These are phyloP conservation scores for Lithospermum erythrorhizon DNA, from an alignment of 257 asterid species.

Conservation along the genomic window DNA sequence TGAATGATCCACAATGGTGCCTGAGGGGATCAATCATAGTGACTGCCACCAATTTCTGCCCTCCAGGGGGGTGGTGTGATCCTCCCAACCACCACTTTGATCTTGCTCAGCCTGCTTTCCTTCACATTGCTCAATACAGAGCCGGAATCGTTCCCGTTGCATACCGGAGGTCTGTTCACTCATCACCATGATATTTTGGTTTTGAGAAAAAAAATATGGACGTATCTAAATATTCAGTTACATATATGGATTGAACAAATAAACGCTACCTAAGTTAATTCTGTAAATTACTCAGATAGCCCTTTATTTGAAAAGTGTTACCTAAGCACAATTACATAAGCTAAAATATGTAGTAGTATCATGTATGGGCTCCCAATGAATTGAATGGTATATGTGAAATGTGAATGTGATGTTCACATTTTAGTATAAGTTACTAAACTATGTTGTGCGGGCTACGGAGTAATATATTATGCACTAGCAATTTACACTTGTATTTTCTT, in stretches of 20 bases:
- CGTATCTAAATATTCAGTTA: too few species aligned
- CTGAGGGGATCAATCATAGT: neutral
- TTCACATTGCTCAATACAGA: slow-evolving; percentile 8
- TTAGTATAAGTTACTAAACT: neutral
- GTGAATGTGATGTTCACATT: neutral
- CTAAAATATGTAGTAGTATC: too few species aligned
- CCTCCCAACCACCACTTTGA: slow-evolving; percentile 6
- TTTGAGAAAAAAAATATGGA: too few species aligned
- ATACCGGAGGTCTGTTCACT: neutral
- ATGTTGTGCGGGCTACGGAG: too few species aligned
- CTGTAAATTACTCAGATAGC: too few species aligned
- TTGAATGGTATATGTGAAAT: too few species aligned
- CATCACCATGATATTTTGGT: neutral
- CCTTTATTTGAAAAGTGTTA: too few species aligned
- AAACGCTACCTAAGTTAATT: too few species aligned
- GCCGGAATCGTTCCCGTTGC: slow-evolving; percentile 4
- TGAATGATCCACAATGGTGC: slow-evolving; percentile 5
- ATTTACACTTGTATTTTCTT: neutral
- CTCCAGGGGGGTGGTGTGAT: slow-evolving; percentile 8
- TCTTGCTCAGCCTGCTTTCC: slow-evolving; percentile 6
- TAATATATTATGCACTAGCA: too few species aligned
- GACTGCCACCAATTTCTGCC: slow-evolving; percentile 2
- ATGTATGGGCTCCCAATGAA: too few species aligned
- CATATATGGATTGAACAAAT: too few species aligned
- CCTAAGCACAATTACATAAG: too few species aligned